phyloP scores from a whole-genome alignment of 2,329 filamentous ascomycete genomes.

The Proliferodiscus dingleyae region DNA sequence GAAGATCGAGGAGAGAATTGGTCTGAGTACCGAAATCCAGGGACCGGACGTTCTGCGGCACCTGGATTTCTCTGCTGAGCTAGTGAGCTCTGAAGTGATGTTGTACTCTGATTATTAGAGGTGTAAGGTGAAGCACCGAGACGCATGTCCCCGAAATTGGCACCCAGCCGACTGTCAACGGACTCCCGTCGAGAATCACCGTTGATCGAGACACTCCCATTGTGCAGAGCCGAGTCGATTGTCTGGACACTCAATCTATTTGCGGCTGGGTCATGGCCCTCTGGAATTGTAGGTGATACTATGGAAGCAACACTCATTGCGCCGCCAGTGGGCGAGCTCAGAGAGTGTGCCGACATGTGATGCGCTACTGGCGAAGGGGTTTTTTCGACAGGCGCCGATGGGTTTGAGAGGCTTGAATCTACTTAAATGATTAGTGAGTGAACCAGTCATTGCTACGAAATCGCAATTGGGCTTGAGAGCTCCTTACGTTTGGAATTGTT shows the following conservation, averaged over 20 bases:
- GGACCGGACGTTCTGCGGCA: slow-evolving; percentile 13
- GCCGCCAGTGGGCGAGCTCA: slow-evolving; percentile 52
- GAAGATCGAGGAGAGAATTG: slow-evolving; percentile 42
- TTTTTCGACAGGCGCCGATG: slow-evolving; percentile 47
- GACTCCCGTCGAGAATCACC: slow-evolving; percentile 63
- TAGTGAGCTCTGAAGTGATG: slow-evolving; percentile 67
- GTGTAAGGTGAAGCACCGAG: slow-evolving; percentile 68
- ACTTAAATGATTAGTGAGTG: slow-evolving; percentile 7
- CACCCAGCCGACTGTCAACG: slow-evolving; percentile 74
- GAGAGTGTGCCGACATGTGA: slow-evolving; percentile 40
- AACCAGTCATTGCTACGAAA: neutral
- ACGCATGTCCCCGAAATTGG: slow-evolving; percentile 63
- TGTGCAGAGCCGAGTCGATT: slow-evolving; percentile 20
- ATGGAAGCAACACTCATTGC: slow-evolving; percentile 65
- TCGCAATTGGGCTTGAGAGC: neutral
- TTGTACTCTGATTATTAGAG: slow-evolving; percentile 71
- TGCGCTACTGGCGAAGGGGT: slow-evolving; percentile 54
- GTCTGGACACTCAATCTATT: slow-evolving; percentile 15
- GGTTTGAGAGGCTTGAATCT: slow-evolving; percentile 38
- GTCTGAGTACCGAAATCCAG: slow-evolving; percentile 42
- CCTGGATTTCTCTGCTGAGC: slow-evolving; percentile 62
- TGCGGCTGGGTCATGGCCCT: slow-evolving; percentile 10
- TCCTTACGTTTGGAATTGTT: slow-evolving; percentile 18
- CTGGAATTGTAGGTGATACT: slow-evolving; percentile 51
- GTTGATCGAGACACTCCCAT: slow-evolving; percentile 30